A percentile compares a stretch with the other conserved stretches of the same genome.
Conservation (phyloP, 495 filamentous ascomycete species). For the Chlorociboria aeruginascens region DNA sequence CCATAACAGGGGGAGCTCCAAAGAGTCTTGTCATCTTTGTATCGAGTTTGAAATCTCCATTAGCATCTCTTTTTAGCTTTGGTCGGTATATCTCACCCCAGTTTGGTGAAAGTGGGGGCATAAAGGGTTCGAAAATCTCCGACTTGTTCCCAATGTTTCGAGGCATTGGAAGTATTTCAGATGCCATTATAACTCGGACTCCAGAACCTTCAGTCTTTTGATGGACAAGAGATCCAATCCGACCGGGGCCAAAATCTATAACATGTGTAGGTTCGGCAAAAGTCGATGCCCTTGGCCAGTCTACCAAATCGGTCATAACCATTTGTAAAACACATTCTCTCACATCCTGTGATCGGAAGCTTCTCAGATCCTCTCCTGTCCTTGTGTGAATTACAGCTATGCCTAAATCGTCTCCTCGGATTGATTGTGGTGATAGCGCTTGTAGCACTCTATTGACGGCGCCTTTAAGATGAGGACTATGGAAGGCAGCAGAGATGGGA, state of each 20-base stretch:
- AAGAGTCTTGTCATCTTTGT: slow-evolving; percentile 92
- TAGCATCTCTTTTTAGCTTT: slow-evolving; percentile 67
- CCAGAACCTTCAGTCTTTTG: slow-evolving; percentile 93
- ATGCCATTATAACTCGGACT: slow-evolving; percentile 86
- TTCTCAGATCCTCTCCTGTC: slow-evolving; percentile 70
- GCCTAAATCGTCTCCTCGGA: slow-evolving; percentile 28
- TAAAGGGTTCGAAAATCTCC: slow-evolving; percentile 54
- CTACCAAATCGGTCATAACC: slow-evolving; percentile 78
- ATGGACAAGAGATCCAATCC: slow-evolving; percentile 77
- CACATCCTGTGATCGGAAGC: slow-evolving; percentile 50
- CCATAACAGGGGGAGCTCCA: slow-evolving; percentile 78
- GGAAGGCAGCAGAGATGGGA: slow-evolving; percentile 91
- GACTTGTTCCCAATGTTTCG: slow-evolving; percentile 71
- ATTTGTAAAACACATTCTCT: slow-evolving; percentile 63
- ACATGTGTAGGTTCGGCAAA: slow-evolving; percentile 77
- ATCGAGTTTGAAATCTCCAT: slow-evolving; percentile 70
- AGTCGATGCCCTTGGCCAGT: slow-evolving; percentile 70
- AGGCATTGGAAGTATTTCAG: slow-evolving; percentile 73
- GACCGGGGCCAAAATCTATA: slow-evolving; percentile 83
- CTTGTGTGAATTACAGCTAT: slow-evolving; percentile 80
- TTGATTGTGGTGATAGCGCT: too few relatives aligned
- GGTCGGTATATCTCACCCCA: slow-evolving; percentile 93
- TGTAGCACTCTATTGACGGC: slow-evolving; percentile 33
- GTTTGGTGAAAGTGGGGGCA: slow-evolving; percentile 64
- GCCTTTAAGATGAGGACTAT: slow-evolving; percentile 75